A percentile compares a stretch with the other conserved stretches of the same genome.
These are phyloP conservation scores for Babesia bigemina DNA, from an alignment of 169 alveolate species.

Conservation along the genomic window DNA sequence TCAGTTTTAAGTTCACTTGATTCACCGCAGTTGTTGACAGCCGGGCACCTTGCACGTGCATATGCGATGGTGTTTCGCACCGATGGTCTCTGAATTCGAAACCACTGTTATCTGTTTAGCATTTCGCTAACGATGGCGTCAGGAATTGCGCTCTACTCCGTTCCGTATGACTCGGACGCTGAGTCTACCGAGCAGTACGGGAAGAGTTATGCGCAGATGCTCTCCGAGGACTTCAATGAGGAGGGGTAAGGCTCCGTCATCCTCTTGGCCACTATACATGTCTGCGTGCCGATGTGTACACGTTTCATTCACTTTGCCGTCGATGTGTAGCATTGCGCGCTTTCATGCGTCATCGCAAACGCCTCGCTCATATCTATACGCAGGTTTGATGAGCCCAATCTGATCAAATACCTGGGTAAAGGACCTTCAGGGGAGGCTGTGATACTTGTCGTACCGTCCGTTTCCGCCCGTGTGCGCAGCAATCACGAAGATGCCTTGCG, in stretches of 20 bases:
- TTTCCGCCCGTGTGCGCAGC: constrained; percentile 24
- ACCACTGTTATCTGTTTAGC: background rate
- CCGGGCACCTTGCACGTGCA: constrained; percentile 24
- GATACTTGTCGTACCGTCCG: constrained; percentile 57
- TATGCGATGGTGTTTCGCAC: constrained; percentile 2
- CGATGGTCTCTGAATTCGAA: background rate
- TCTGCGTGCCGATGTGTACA: background rate
- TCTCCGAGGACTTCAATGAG: constrained; percentile 30
- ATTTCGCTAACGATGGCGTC: constrained; percentile 1
- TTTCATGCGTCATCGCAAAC: background rate
- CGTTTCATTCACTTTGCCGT: background rate
- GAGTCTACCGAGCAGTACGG: constrained; percentile 63
- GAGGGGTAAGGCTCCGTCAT: constrained; percentile 23
- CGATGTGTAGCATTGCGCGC: background rate
- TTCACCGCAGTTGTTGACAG: background rate
- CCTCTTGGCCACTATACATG: background rate
- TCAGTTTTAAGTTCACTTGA: background rate
- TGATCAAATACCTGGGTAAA: constrained; percentile 49
- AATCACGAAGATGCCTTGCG: constrained; percentile 61
- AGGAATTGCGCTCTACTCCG: constrained; percentile 23
- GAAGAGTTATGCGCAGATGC: constrained; percentile 28
- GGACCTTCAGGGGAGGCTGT: constrained; percentile 53
- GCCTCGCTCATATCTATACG: background rate
- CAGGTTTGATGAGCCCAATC: constrained; percentile 57
- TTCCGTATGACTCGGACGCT: constrained; percentile 62